phyloP scores from a whole-genome alignment of 257 asterid species.

The Solanum rostratum region DNA sequence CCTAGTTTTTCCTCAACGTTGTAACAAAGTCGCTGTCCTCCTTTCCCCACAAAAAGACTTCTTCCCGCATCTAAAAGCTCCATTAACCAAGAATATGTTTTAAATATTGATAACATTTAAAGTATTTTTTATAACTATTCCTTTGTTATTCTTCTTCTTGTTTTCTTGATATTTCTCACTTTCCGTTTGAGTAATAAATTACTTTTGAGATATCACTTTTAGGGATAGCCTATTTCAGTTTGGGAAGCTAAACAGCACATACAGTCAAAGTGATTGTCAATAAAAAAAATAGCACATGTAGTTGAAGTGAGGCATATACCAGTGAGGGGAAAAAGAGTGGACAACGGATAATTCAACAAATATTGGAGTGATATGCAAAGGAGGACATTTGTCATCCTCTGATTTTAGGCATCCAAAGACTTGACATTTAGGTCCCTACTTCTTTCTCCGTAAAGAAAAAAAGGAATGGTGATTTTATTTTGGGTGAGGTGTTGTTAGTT shows the following conservation, averaged over 20 bases:
- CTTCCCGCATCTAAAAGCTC: neutral
- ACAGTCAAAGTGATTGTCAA: neutral
- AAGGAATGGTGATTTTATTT: neutral
- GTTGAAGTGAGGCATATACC: neutral
- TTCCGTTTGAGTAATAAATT: neutral
- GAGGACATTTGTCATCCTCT: neutral
- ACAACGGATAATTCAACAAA: neutral
- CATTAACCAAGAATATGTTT: neutral
- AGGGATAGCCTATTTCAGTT: neutral
- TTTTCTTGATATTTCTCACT: neutral
- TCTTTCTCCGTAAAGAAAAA: neutral
- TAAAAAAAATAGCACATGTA: neutral
- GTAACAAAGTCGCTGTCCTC: neutral
- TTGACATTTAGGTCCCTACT: neutral
- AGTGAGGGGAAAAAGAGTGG: neutral
- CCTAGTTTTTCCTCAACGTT: neutral
- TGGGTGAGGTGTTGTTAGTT: neutral
- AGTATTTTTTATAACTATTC: neutral
- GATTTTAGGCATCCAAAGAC: neutral
- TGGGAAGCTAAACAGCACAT: neutral
- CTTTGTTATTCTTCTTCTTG: neutral
- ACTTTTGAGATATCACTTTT: neutral
- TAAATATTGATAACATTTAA: neutral
- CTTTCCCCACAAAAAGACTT: neutral
- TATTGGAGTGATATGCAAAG: neutral